Percentiles rank a stretch among this genome's conserved stretches.
These are phyloP conservation scores for Zasmidium citrigriseum DNA, from an alignment of 2,329 filamentous ascomycete species.

Conservation along the genomic window DNA sequence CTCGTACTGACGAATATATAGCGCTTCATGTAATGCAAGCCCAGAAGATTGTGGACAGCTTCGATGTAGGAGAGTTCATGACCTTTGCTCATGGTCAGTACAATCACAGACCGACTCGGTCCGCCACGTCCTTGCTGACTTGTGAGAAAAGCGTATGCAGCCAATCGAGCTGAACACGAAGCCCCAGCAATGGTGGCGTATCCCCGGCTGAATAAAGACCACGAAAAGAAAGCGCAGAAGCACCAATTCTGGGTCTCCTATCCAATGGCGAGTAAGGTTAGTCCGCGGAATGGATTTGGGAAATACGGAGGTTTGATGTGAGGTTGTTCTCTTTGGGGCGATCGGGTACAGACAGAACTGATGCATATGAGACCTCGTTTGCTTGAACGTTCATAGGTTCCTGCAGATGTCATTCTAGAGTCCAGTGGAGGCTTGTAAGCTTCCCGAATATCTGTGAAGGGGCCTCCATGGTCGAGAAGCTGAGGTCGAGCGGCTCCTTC, in stretches of 20 bases:
- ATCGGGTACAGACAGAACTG: neutral
- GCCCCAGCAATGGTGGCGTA: slow-evolving; percentile 18
- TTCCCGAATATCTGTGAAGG: too few relatives aligned
- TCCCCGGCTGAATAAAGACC: slow-evolving; percentile 11
- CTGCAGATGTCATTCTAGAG: too few relatives aligned
- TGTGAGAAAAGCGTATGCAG: slow-evolving; percentile 5
- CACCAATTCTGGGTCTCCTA: slow-evolving; percentile 16
- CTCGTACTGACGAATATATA: slow-evolving; percentile 1
- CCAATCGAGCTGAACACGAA: slow-evolving; percentile 9
- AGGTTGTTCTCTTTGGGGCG: neutral
- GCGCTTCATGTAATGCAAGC: slow-evolving; percentile 16
- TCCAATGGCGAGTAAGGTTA: slow-evolving; percentile 9
- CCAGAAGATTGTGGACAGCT: slow-evolving; percentile 6
- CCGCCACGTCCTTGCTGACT: neutral
- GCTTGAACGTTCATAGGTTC: too few relatives aligned
- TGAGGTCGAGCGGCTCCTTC: too few relatives aligned
- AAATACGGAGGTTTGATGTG: slow-evolving; percentile 16
- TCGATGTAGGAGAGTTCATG: slow-evolving; percentile 22
- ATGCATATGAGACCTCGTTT: too few relatives aligned
- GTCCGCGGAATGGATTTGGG: neutral
- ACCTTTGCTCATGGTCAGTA: slow-evolving; percentile 10
- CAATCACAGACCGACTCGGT: neutral
- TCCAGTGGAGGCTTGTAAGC: too few relatives aligned
- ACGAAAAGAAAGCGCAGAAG: slow-evolving; percentile 15
- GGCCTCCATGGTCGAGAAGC: too few relatives aligned